These are phyloP conservation scores for Ambrosia artemisiifolia DNA, from an alignment of 129 eudicot genomes.

Conservation along the genomic window DNA sequence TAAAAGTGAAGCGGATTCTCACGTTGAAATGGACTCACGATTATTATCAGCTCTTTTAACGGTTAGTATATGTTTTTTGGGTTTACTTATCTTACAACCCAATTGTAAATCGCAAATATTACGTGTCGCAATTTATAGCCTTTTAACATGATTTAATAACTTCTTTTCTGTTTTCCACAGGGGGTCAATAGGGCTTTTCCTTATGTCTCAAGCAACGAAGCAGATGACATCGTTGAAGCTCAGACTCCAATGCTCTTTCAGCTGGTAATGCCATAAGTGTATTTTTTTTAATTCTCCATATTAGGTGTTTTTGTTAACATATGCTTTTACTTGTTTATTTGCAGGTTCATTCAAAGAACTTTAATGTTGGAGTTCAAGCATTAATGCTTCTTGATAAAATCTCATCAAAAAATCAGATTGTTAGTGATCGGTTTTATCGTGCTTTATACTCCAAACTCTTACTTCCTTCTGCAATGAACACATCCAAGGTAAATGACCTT, in stretches of 20 bases:
- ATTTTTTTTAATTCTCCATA: neutral
- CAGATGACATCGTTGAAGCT: slow-evolving; percentile 84
- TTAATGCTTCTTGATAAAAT: slow-evolving; percentile 90
- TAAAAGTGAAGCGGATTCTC: slow-evolving; percentile 49
- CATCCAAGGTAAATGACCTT: slow-evolving; percentile 64
- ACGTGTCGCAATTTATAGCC: neutral
- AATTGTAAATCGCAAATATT: neutral
- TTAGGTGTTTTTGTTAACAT: slow-evolving; percentile 1
- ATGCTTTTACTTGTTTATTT: slow-evolving; percentile 12
- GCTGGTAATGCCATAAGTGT: slow-evolving; percentile 48
- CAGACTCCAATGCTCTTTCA: slow-evolving; percentile 94
- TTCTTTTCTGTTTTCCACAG: slow-evolving; percentile 36
- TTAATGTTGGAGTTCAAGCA: slow-evolving; percentile 95
- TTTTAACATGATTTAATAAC: neutral
- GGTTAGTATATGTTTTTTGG: slow-evolving; percentile 38
- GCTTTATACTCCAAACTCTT: slow-evolving; percentile 91
- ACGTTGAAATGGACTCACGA: slow-evolving; percentile 97
- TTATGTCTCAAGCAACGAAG: slow-evolving; percentile 78
- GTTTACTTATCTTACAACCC: slow-evolving; percentile 6
- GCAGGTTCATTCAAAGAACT: slow-evolving; percentile 95
- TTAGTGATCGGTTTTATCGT: slow-evolving; percentile 94
- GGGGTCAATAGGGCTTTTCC: slow-evolving; percentile 98
- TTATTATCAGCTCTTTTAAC: slow-evolving; percentile 76
- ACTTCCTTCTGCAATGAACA: slow-evolving; percentile 89
- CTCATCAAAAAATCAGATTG: slow-evolving; percentile 87